phyloP scores from a whole-genome alignment of 2,329 filamentous ascomycete species.

The Xylaria digitata region DNA sequence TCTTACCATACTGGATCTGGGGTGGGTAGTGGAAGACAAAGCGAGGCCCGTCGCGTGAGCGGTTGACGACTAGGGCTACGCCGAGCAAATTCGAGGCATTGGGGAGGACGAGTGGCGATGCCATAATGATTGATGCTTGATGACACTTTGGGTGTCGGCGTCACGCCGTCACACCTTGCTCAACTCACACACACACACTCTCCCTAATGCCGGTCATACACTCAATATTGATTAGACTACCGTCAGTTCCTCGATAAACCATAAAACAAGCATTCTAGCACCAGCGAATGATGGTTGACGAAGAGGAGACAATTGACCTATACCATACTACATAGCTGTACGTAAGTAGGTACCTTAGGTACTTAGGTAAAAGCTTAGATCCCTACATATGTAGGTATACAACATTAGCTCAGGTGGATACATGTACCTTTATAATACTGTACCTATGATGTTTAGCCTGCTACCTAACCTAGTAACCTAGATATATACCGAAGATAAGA shows the following conservation, averaged over 20 bases:
- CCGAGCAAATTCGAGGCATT: conserved; percentile 71
- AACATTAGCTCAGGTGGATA: too few species aligned
- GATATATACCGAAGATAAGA: too few species aligned
- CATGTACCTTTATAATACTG: too few species aligned
- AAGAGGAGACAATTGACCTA: neutral
- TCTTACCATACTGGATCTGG: conserved; percentile 59
- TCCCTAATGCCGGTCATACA: neutral
- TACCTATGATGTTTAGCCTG: too few species aligned
- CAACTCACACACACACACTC: neutral
- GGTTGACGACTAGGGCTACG: conserved; percentile 78
- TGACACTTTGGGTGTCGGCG: neutral
- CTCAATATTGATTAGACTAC: neutral
- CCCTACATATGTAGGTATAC: too few species aligned
- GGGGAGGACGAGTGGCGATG: conserved; percentile 61
- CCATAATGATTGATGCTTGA: conserved; percentile 51
- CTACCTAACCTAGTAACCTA: too few species aligned
- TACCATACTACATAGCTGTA: too few species aligned
- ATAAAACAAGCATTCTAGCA: neutral
- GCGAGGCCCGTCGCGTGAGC: conserved; percentile 80
- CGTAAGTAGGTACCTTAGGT: too few species aligned
- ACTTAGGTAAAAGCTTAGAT: too few species aligned
- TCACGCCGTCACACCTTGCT: neutral
- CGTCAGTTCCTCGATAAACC: neutral
- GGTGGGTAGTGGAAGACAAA: conserved; percentile 92
- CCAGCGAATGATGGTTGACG: neutral